Conservation (phyloP, 2,329 filamentous ascomycete species). For the Aspergillus fumigatus region DNA sequence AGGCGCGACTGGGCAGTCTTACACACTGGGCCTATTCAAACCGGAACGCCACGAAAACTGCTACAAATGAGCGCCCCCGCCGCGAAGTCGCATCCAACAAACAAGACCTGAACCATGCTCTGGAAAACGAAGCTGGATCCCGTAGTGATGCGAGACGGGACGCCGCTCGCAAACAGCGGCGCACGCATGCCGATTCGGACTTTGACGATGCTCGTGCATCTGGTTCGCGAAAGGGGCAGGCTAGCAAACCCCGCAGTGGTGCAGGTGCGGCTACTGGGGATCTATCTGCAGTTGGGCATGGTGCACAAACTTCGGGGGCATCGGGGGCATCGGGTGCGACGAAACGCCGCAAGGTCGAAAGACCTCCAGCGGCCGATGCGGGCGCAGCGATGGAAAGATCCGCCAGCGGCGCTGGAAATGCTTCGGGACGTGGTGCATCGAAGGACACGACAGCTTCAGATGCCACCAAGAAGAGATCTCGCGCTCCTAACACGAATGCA, state of each 20-base stretch:
- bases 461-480: slow-evolving; percentile 63
- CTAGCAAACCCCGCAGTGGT: slow-evolving; percentile 47
- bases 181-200: slow-evolving; percentile 71
- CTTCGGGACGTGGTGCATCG: slow-evolving; percentile 31
- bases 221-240: slow-evolving; percentile 51
- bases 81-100: slow-evolving; percentile 75
- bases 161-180: slow-evolving; percentile 70
- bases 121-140: slow-evolving; percentile 78
- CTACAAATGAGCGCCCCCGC: slow-evolving; percentile 65
- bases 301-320: slow-evolving; percentile 43
- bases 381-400: slow-evolving; percentile 38
- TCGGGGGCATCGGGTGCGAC: slow-evolving; percentile 50
- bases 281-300: slow-evolving; percentile 11
- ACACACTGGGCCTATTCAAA: slow-evolving; percentile 95
- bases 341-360: slow-evolving; percentile 81
- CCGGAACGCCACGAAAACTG: slow-evolving; percentile 57
- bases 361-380: slow-evolving; percentile 42
- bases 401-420: slow-evolving; percentile 31
- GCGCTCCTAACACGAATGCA: slow-evolving; percentile 66
- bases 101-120: slow-evolving; percentile 58
- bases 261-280: slow-evolving; percentile 22
- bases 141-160: slow-evolving; percentile 83
- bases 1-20: slow-evolving; percentile 85
- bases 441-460: slow-evolving; percentile 66
- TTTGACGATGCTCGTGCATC: slow-evolving; percentile 60